phyloP scores from a whole-genome alignment of 306 rosid species.

The Cucumis hystrix region DNA sequence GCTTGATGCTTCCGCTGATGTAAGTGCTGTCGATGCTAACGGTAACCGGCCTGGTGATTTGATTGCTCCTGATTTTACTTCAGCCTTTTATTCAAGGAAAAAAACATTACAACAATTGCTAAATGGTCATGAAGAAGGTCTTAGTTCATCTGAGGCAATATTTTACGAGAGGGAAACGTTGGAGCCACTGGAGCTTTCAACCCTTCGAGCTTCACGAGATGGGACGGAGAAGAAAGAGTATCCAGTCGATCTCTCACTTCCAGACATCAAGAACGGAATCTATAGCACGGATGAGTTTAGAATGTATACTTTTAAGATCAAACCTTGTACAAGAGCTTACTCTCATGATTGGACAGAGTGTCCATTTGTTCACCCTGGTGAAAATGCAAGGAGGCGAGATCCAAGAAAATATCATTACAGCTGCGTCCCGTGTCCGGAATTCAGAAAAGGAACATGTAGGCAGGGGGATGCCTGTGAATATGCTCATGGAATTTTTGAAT shows the following conservation, averaged over 20 bases:
- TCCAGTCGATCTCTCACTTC: slow-evolving; percentile 67
- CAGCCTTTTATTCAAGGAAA: slow-evolving; percentile 22
- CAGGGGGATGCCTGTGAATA: slow-evolving; percentile 77
- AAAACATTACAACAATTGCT: slow-evolving; percentile 28
- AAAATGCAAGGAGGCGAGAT: slow-evolving; percentile 86
- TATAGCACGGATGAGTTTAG: slow-evolving; percentile 84
- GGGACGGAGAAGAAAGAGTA: slow-evolving; percentile 54
- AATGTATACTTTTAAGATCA: slow-evolving; percentile 75
- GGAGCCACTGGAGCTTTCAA: slow-evolving; percentile 16
- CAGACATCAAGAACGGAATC: slow-evolving; percentile 70
- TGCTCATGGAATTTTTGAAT: slow-evolving; percentile 85
- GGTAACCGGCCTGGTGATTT: slow-evolving; percentile 43
- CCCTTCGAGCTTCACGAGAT: slow-evolving; percentile 26
- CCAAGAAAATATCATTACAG: slow-evolving; percentile 62
- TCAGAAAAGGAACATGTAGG: slow-evolving; percentile 62
- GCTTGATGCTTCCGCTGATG: slow-evolving; percentile 58
- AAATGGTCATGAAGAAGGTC: slow-evolving; percentile 29
- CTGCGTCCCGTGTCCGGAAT: slow-evolving; percentile 86
- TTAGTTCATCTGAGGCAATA: slow-evolving; percentile 14
- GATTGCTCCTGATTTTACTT: slow-evolving; percentile 16
- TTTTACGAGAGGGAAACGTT: slow-evolving; percentile 12
- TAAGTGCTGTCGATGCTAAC: slow-evolving; percentile 32
- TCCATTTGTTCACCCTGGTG: slow-evolving; percentile 88
- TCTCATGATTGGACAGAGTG: slow-evolving; percentile 97
- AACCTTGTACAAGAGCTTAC: slow-evolving; percentile 90